phyloP scores from a whole-genome alignment of 2,329 filamentous ascomycete species.

The Trichoderma sp. region DNA sequence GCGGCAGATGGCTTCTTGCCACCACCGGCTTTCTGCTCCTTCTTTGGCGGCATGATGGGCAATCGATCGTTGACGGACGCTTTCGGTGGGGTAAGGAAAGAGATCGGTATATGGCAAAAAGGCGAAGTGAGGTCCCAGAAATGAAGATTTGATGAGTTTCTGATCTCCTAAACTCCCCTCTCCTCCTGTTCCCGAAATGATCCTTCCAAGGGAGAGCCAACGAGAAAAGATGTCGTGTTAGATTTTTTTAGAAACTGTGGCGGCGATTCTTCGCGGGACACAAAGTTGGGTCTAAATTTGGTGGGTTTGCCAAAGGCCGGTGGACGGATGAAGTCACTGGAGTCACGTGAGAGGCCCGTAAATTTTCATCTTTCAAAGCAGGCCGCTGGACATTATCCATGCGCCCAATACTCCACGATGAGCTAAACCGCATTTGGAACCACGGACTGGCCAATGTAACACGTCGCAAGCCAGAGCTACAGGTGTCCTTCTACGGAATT shows the following conservation, averaged over 20 bases:
- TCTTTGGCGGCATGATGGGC: conserved; percentile 74
- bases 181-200: not conserved
- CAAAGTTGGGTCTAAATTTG: conserved; percentile 28
- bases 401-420: not conserved
- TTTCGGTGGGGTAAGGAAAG: conserved; percentile 30
- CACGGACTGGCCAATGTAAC: conserved; percentile 18
- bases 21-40: conserved; percentile 51
- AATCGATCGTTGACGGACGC: conserved; percentile 34
- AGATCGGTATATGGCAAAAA: conserved; percentile 21
- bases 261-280: conserved; percentile 25
- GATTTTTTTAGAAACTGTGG: conserved; percentile 7
- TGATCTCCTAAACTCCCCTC: not conserved
- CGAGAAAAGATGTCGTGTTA: not conserved
- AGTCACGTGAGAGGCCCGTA: conserved; percentile 34
- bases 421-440: conserved; percentile 9
- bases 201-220: not conserved
- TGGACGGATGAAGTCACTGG: conserved; percentile 36
- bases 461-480: conserved; percentile 29
- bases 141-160: not conserved
- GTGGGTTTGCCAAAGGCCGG: conserved; percentile 30
- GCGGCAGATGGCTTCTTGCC: conserved; percentile 60
- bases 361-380: not conserved
- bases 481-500: conserved; percentile 32
- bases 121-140: not conserved
- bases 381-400: not conserved